Base-by-base conservation (phyloP, 768 basidiomycete genomes). In the Pisolithus marmoratus region DNA sequence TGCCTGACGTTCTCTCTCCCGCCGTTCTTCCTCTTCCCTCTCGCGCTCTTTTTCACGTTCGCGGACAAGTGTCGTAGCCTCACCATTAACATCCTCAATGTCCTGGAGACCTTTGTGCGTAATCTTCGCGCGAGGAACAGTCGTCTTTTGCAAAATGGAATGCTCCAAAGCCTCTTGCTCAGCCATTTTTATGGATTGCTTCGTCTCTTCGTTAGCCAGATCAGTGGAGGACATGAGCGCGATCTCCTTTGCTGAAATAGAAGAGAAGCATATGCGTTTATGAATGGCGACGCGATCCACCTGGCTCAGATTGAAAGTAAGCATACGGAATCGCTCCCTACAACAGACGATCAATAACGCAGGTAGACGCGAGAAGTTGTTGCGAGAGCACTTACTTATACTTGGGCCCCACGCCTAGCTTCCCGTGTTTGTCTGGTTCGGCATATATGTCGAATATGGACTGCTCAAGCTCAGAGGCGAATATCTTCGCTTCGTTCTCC, bases 91-190 rank as follows among this genome's bases (percentile, higher is more conserved):
- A 65, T 84, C 84, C 66, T 95, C 92, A 61, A 95, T 91, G 61
- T 91, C 86, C 74, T 94, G 85, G 55, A 94, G 70, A 48, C 92
- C 92, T 70, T 95, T 95, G 74, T 94, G 92, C 24, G 92, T 95
- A 54, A 92, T 87, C 68, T 94, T 94, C 49, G 91, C 88, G 34
- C 81, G 77, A 31, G 78, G 74, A 22, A 80, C 76, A 8, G 74
- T 72, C 8, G 80, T 74, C 68, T 85, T 88, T 63, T 82, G 79
- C 54, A 94, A 72, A 58, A 94, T 94, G 8, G 90, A 90, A 66
- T 92, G 84, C 64, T 83, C 85, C 60, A 95, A 71, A 1, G 89
- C 82, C 70, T 90, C 89, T 61, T 89, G 78, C 65, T 92, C 87
- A 22, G 87, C 85, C 45, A 81, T 80, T 64, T 83, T 87, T 63